These are phyloP conservation scores for Fulvia fulva DNA, from an alignment of 2,329 filamentous ascomycete species.

Conservation along the genomic window DNA sequence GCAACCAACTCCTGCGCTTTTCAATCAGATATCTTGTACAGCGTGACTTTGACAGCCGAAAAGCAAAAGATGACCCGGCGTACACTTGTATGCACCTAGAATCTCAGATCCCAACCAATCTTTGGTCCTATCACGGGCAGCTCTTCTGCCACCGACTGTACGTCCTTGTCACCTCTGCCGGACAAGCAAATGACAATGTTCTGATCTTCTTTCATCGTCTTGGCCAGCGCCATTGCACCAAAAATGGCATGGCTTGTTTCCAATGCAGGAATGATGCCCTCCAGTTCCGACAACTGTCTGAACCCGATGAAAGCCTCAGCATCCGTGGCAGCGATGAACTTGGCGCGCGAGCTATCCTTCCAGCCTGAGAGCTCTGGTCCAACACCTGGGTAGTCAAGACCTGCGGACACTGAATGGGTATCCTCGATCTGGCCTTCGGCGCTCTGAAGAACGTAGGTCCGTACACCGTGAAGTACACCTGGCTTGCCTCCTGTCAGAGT, in stretches of 20 bases:
- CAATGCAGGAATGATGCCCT: conserved; percentile 94
- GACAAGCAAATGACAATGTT: conserved; percentile 92
- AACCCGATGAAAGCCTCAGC: conserved; percentile 86
- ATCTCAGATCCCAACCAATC: conserved; percentile 71
- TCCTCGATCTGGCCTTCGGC: conserved; percentile 88
- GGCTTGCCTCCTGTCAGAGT: conserved; percentile 82
- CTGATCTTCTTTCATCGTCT: conserved; percentile 82
- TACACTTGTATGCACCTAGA: conserved; percentile 20
- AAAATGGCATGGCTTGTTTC: conserved; percentile 92
- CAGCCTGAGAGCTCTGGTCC: conserved; percentile 87
- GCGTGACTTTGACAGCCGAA: neutral
- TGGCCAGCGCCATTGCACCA: conserved; percentile 83
- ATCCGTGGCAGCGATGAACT: conserved; percentile 88
- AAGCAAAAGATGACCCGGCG: neutral
- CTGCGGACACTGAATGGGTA: conserved; percentile 94
- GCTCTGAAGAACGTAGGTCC: conserved; percentile 93
- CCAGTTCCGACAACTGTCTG: conserved; percentile 75
- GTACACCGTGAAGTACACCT: conserved; percentile 91
- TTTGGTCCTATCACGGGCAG: conserved; percentile 80
- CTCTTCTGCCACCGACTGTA: conserved; percentile 95
- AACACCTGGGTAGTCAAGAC: conserved; percentile 94
- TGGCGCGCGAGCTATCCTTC: conserved; percentile 85
- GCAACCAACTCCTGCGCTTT: neutral
- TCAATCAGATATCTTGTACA: neutral
- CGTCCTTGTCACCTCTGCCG: conserved; percentile 95